Evolutionary conservation across 495 filamentous ascomycete genomes (phyloP), one percentile per base, ranked within the genome.

Genomic region (Penicillium pulvis): DNA sequence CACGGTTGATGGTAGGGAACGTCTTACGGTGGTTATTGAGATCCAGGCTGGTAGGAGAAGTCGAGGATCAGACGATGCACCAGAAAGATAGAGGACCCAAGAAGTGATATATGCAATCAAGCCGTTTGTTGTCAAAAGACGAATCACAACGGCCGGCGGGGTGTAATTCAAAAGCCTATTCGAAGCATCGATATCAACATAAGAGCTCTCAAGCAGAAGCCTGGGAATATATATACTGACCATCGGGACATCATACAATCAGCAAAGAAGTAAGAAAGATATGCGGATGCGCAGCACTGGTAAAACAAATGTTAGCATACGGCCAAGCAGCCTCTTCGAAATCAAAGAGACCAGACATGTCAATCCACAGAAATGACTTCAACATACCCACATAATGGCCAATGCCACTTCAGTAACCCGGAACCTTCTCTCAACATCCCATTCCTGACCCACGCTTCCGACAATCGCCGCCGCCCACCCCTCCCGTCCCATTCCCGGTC

Each of bases 161-260:
- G 90, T 93, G 79, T 94, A 96, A 71, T 91, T 88, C 56, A 96
- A 75, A 67, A 96, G 88, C 89, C 88, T 91, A 50, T 31, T 16
- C 14, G 35, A 44, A 28, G 9, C 31, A 55, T 55, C 7, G 49
- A 36, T 47, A 42, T 55, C 16, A 53, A 44, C 36, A 31, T 16
- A 49, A 31, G 44, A 24, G 42, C 16, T 1, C 10, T 30, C 11
- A 33, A 14, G 55, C 36, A 31, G 36, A 50, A 20, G 11, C 33
- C 39, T n/a, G 1, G n/a, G 19, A 17, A 23, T 5, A 42, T 45
- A 26, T 46, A 47, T 43, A 77, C 79, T n/a, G 60, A 90, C 90
- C 91, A 94, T 70, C 91, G 86, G 60, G 88, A 92, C 91, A 96
- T 96, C 67, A 94, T 86, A 73, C 90, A 91, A 75, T 96, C 90